Base-by-base conservation (phyloP, 768 basidiomycete species). In the Pisolithus microcarpus region DNA sequence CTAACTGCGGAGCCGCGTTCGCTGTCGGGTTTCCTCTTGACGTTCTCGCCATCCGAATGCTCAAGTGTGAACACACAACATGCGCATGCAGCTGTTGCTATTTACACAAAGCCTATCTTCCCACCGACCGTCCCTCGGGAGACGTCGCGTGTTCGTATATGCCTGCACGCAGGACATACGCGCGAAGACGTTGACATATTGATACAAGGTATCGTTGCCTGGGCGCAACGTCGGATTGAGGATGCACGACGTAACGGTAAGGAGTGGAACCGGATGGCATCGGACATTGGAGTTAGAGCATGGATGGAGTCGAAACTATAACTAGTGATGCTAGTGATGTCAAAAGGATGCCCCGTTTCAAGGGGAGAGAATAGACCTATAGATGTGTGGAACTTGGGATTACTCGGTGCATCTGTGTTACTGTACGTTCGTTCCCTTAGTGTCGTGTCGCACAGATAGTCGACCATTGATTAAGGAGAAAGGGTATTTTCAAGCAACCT, bases 41-140 rank as follows among this genome's bases (percentile, higher is more conserved):
- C 60, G 9, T 63, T 56, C 36, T 46, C 51, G 0, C 38, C 50
- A 0, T 44, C 56, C 13, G 43, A 44, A 16, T 1, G 19, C 16
- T 31, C 45, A 21, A 13, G 18, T 18, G 10, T 26, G 19, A 23
- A 46, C 18, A 11, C 39, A 10, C 39, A 40, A 23, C 9, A 46
- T 21, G 4, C 23, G 10, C 18, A 18, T 1, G 31, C 8, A 38
- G 18, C 37, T 37, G 66, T 19, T 2, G 77, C 77, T 1, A 75
- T 87, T 60, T 82, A 84, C 56, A 86, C 84, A 0, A 80, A 84
- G 3, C 82, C 87, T 4, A 91, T 92, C 38, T 82, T 80, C 9
- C 86, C 84, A 73, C 94, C 95, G 0, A 96, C 93, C 0, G 93
- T 96, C 0, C 91, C 93, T 0, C 84, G 83, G 48, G 92, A 90